Evolutionary conservation across 257 asterid genomes (phyloP), one percentile per base, ranked within the genome.

Genomic region (Solanum medicagineum): DNA sequence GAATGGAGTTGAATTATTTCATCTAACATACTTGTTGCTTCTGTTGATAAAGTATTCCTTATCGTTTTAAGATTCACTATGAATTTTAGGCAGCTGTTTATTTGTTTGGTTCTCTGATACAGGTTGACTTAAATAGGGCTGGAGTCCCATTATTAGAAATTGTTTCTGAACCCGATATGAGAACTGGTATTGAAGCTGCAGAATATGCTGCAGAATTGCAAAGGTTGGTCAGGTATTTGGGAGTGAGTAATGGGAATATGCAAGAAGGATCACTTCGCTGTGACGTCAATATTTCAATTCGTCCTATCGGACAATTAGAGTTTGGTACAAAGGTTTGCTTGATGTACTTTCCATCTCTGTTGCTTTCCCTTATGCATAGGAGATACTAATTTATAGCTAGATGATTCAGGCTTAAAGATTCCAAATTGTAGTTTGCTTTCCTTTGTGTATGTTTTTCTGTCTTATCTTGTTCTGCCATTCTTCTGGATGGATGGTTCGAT

Each of bases 251-350:
- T 71, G 98, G 99, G 54, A 95, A 97, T 89, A 95, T 95, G 98
- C 97, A 95, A 85, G 99, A 97, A 93, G 98, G 98, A 56, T 97
- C 99, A 62, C 97, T 97, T 87, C 96, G 99, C 57, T 97, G 99
- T 63, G 99, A 97, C 88, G 99, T 97, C 85, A 97, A 97, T 85
- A 91, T 97, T 88, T 97, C 99, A 24, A 88, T 97, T 90, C 98
- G 96, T 49, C 98, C 99, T 59, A 86, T 90, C 45, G 98, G 98
- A 56, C 99, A 95, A 91, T 86, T 81, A 70, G 93, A 92, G 86
- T 93, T 97, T 86, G 99, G 99, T 83, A 97, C 99, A 47, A 97
- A 97, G 98, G 99, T 94, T 88, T 83, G 12, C 60, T 57, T 55
- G 42, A 77, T 53, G 26, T 53, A 26, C 26, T 54, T 77, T 12